Conservation (phyloP, 2,329 filamentous ascomycete species). For the Myriosclerotinia curreyana region DNA sequence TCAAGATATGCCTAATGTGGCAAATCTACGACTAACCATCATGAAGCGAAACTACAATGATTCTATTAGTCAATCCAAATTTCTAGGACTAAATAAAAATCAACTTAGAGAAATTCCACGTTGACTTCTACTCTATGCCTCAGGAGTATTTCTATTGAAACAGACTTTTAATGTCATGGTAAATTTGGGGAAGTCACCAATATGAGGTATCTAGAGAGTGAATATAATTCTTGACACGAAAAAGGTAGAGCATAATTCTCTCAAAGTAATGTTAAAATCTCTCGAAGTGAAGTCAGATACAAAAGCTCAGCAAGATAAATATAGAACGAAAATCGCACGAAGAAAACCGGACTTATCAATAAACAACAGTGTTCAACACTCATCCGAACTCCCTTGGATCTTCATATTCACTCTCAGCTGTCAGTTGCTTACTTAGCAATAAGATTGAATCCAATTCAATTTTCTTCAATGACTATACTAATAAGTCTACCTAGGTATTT, state of each 20-base stretch:
- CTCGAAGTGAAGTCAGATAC: no score
- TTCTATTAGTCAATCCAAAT: neutral
- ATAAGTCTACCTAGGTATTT: neutral
- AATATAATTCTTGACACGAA: no score
- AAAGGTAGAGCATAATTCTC: no score
- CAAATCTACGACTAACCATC: neutral
- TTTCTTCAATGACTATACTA: neutral
- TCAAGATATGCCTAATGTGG: neutral
- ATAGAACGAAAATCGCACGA: no score
- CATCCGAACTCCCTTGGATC: neutral
- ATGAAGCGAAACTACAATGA: neutral
- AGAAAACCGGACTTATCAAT: neutral
- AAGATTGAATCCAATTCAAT: neutral
- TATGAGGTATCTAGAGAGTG: no score
- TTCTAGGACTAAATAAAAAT: neutral
- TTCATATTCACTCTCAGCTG: neutral
- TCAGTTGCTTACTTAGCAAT: neutral
- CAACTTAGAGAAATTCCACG: neutral
- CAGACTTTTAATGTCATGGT: no score
- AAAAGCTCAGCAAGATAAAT: no score
- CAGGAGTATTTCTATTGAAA: no score
- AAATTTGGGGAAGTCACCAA: no score
- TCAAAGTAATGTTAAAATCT: no score
- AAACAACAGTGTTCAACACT: neutral
- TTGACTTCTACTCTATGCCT: neutral